These are phyloP conservation scores for Auriscalpium vulgare DNA, from an alignment of 768 basidiomycete genomes.

Conservation along the genomic window DNA sequence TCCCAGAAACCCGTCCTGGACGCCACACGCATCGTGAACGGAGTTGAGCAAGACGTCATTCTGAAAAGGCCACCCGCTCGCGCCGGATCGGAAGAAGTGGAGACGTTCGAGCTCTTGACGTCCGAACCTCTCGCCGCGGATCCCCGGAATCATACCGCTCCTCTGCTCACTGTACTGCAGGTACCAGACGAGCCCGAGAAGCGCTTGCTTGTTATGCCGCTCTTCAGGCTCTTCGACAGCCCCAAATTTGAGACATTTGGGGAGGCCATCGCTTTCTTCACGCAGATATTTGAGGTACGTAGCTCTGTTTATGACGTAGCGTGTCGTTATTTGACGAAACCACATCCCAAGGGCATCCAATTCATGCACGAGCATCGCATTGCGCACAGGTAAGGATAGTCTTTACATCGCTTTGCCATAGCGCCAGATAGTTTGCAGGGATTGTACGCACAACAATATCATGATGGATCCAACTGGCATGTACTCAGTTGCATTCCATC, in stretches of 20 bases:
- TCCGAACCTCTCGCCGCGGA: slow-evolving; percentile 1
- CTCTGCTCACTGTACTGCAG: slow-evolving; percentile 12
- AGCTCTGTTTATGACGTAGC: not conserved
- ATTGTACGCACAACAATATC: slow-evolving; percentile 7
- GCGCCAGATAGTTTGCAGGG: not conserved
- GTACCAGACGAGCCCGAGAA: slow-evolving; percentile 6
- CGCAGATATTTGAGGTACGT: slow-evolving; percentile 18
- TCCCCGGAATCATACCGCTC: slow-evolving; percentile 18
- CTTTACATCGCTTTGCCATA: not conserved
- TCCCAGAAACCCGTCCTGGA: slow-evolving; percentile 6
- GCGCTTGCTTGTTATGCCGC: slow-evolving; percentile 16
- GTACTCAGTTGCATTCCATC: slow-evolving; percentile 9
- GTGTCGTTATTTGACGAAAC: not conserved
- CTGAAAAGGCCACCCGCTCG: slow-evolving; percentile 10
- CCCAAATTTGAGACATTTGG: slow-evolving; percentile 20
- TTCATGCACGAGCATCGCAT: slow-evolving; percentile 21
- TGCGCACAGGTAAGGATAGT: slow-evolving; percentile 6
- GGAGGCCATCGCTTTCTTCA: slow-evolving; percentile 19
- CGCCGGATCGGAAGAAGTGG: slow-evolving; percentile 3
- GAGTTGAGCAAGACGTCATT: slow-evolving; percentile 5
- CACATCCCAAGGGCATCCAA: slow-evolving; percentile 12
- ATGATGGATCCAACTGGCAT: slow-evolving; percentile 10
- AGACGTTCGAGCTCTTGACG: slow-evolving; percentile 2
- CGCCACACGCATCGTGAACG: slow-evolving; percentile 12
- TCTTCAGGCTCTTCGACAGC: slow-evolving; percentile 11